Evolutionary conservation across 768 basidiomycete species (phyloP).

Genomic region (Austroboletus festivus): DNA sequence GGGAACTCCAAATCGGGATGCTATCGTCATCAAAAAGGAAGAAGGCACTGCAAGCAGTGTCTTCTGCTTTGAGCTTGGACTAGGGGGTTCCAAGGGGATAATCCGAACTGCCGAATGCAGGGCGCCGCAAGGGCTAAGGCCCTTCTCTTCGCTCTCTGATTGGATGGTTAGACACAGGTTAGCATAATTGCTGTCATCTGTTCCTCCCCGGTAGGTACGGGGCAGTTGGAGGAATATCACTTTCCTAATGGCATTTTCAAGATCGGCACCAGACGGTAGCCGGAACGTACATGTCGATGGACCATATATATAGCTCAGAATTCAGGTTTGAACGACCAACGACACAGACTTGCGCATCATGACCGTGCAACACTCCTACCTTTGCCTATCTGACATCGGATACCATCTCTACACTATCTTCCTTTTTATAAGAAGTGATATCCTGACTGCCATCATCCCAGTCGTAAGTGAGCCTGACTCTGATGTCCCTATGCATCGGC

Average conservation of each 20-base stretch:
- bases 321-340: background rate
- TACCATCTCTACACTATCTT: conserved; percentile 32
- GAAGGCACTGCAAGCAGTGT: too few relatives aligned
- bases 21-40: too few relatives aligned
- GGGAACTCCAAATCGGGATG: too few relatives aligned
- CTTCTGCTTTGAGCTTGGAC: too few relatives aligned
- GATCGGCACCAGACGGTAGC: background rate
- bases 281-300: background rate
- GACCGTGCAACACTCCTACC: conserved; percentile 14
- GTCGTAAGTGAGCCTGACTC: conserved; percentile 36
- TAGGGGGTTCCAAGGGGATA: too few relatives aligned
- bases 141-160: too few relatives aligned
- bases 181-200: too few relatives aligned
- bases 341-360: conserved; percentile 3
- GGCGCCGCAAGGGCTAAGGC: too few relatives aligned
- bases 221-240: background rate
- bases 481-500: background rate
- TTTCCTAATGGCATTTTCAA: background rate
- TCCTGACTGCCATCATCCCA: conserved; percentile 45
- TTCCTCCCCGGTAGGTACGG: too few relatives aligned
- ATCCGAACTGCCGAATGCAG: too few relatives aligned
- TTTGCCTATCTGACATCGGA: conserved; percentile 1
- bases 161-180: too few relatives aligned
- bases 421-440: conserved; percentile 46
- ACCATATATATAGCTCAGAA: conserved; percentile 4